phyloP scores from a whole-genome alignment of 78 protist species.

The Speleostelium caveatum region DNA sequence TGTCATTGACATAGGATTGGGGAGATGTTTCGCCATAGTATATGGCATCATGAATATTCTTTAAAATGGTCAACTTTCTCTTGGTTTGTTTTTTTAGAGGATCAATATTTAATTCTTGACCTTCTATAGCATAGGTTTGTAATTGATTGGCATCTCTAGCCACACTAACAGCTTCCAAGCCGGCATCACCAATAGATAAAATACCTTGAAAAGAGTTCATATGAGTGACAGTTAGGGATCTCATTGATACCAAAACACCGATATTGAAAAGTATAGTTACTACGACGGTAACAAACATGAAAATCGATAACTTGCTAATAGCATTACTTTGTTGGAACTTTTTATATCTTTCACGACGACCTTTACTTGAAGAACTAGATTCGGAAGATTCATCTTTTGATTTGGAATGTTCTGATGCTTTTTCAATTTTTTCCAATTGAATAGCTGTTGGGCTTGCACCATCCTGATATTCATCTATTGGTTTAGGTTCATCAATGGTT shows the following conservation, averaged over 20 bases:
- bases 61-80: not conserved
- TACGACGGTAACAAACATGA: conserved; percentile 23
- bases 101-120: not conserved
- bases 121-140: not conserved
- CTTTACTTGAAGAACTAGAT: conserved; percentile 1
- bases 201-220: conserved; percentile 51
- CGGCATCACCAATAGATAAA: conserved; percentile 38
- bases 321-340: conserved; percentile 60
- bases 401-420: not conserved
- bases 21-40: conserved; percentile 56
- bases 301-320: conserved; percentile 30
- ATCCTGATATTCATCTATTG: not conserved
- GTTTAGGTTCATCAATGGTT: not conserved
- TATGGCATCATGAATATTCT: conserved; percentile 46
- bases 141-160: conserved; percentile 11
- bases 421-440: conserved; percentile 23
- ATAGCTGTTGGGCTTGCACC: not conserved
- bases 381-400: conserved; percentile 23
- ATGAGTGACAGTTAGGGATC: conserved; percentile 14
- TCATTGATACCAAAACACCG: conserved; percentile 12
- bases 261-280: conserved; percentile 4
- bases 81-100: not conserved
- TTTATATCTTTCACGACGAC: not conserved
- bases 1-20: conserved; percentile 14
- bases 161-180: conserved; percentile 9